phyloP scores from a whole-genome alignment of 2,329 filamentous ascomycete species.

The Eutypa lata region DNA sequence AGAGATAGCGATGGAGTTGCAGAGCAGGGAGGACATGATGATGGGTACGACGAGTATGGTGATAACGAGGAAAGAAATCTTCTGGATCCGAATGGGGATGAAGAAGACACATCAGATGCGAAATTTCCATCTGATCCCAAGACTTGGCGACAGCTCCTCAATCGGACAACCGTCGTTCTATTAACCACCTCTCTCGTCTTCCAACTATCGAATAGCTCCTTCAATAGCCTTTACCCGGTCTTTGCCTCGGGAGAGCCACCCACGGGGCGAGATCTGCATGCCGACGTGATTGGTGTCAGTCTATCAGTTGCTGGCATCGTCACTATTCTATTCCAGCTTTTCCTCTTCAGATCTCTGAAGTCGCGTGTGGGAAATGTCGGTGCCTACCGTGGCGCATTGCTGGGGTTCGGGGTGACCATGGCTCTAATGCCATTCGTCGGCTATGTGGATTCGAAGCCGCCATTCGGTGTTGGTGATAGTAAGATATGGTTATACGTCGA shows the following conservation, averaged over 20 bases:
- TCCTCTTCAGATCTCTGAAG: slow-evolving; percentile 76
- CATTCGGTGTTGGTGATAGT: slow-evolving; percentile 58
- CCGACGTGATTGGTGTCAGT: slow-evolving; percentile 79
- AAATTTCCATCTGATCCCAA: slow-evolving; percentile 44
- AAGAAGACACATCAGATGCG: slow-evolving; percentile 40
- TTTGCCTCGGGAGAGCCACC: slow-evolving; percentile 77
- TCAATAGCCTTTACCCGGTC: slow-evolving; percentile 92
- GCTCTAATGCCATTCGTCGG: slow-evolving; percentile 86
- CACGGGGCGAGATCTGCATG: slow-evolving; percentile 70
- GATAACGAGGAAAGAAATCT: slow-evolving; percentile 23
- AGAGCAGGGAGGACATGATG: slow-evolving; percentile 18
- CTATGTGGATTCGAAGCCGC: slow-evolving; percentile 60
- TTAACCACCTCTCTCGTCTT: slow-evolving; percentile 88
- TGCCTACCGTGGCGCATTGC: slow-evolving; percentile 75
- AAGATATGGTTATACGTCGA: slow-evolving; percentile 74
- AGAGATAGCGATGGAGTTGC: slow-evolving; percentile 13
- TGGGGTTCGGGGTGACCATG: slow-evolving; percentile 80
- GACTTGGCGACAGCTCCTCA: slow-evolving; percentile 60
- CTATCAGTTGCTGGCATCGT: slow-evolving; percentile 79
- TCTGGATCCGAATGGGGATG: slow-evolving; percentile 30
- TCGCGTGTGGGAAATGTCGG: slow-evolving; percentile 79
- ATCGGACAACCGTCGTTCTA: slow-evolving; percentile 76
- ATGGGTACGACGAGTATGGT: slow-evolving; percentile 15
- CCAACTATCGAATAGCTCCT: slow-evolving; percentile 89
- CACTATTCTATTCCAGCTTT: slow-evolving; percentile 87